A percentile compares a stretch with the other conserved stretches of the same genome.
Conservation (phyloP, 371 early-diverging fungal genomes). For the Mortierella sp. region DNA sequence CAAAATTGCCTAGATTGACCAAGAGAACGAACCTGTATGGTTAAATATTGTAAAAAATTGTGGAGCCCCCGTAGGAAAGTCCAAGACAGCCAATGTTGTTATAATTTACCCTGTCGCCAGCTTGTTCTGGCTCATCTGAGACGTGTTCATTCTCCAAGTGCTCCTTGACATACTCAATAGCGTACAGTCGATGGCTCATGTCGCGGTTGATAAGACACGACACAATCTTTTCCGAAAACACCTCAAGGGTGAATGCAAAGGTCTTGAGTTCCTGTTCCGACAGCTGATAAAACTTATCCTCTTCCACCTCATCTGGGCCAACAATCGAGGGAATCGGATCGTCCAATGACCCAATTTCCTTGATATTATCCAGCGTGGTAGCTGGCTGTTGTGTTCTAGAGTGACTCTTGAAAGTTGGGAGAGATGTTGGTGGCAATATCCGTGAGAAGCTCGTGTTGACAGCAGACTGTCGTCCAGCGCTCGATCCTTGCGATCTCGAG, state of each 20-base stretch:
- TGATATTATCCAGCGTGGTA: neutral
- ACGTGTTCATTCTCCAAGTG: constrained; percentile 44
- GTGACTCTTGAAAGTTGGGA: neutral
- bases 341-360: constrained; percentile 9
- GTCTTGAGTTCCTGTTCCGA: constrained; percentile 66
- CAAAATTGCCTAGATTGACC: constrained; percentile 53
- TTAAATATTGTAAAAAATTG: neutral
- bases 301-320: constrained; percentile 20
- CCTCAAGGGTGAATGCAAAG: constrained; percentile 57
- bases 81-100: neutral
- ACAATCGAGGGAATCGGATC: neutral
- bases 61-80: neutral
- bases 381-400: constrained; percentile 2
- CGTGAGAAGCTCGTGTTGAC: constrained; percentile 7
- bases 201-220: constrained; percentile 42
- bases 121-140: constrained; percentile 38
- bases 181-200: constrained; percentile 37
- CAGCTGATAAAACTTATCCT: constrained; percentile 62
- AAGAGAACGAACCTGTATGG: neutral
- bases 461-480: neutral
- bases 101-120: constrained; percentile 27
- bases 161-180: constrained; percentile 46
- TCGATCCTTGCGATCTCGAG: constrained; percentile 18
- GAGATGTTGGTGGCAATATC: neutral
- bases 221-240: constrained; percentile 32